Evolutionary conservation across 495 filamentous ascomycete species (phyloP).

Genomic region (Glonium stellatum): DNA sequence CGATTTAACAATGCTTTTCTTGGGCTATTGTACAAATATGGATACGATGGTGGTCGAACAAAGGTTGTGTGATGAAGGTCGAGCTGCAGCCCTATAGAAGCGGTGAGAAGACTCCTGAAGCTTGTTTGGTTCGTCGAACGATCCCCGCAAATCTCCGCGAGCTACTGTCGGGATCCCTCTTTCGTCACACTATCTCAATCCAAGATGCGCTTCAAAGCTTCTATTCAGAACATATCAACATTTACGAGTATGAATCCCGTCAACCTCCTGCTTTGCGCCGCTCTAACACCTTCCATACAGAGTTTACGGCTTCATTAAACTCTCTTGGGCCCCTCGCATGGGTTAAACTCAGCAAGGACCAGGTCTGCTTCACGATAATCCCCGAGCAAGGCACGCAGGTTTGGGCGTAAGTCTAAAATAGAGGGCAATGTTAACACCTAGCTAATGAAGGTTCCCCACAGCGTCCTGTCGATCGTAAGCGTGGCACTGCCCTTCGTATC

Average conservation of each 20-base stretch:
- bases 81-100: too few species aligned
- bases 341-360: conserved; percentile 79
- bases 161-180: background rate
- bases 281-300: conserved; percentile 39
- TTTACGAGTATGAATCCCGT: conserved; percentile 62
- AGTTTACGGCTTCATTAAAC: conserved; percentile 75
- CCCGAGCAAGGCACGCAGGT: conserved; percentile 91
- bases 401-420: conserved; percentile 66
- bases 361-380: conserved; percentile 88
- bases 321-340: conserved; percentile 89
- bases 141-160: background rate
- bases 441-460: conserved; percentile 11
- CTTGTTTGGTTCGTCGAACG: too few species aligned
- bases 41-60: too few species aligned
- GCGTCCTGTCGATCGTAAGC: conserved; percentile 37
- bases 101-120: too few species aligned
- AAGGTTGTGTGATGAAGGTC: too few species aligned
- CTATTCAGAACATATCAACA: conserved; percentile 67
- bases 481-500: conserved; percentile 11
- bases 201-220: conserved; percentile 39
- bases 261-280: background rate
- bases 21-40: too few species aligned
- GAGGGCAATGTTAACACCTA: background rate
- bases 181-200: background rate
- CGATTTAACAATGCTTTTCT: too few species aligned